These are phyloP conservation scores for Tricholoma sp. DNA, from an alignment of 768 basidiomycete genomes.

Conservation along the genomic window DNA sequence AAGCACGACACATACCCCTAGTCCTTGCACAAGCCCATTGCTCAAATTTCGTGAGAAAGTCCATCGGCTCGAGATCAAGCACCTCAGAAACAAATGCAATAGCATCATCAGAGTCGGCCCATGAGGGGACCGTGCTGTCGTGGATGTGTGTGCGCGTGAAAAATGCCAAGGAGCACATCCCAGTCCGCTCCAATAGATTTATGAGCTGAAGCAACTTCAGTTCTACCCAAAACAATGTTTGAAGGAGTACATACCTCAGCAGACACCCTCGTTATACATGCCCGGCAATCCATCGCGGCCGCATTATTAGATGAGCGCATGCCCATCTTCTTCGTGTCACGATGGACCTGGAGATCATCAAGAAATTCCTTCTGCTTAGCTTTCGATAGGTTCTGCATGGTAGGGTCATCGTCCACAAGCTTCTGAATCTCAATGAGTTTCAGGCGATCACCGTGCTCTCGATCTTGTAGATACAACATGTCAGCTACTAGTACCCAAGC, in stretches of 20 bases:
- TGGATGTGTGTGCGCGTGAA: neutral
- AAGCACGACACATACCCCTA: too few species aligned
- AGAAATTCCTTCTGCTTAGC: neutral
- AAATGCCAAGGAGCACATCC: neutral
- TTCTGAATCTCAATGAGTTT: neutral
- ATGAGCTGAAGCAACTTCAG: neutral
- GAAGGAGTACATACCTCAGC: neutral
- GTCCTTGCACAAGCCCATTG: too few species aligned
- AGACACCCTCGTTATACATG: too few species aligned
- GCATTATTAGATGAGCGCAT: too few species aligned
- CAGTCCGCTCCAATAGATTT: neutral
- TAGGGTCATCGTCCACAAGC: neutral
- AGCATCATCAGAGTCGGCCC: neutral
- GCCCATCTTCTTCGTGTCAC: neutral
- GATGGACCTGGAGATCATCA: neutral
- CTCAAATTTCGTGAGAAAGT: too few species aligned
- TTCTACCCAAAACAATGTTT: too few species aligned
- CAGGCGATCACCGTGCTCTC: neutral
- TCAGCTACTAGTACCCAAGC: too few species aligned
- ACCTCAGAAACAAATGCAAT: too few species aligned
- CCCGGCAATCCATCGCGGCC: too few species aligned
- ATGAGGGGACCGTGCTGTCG: neutral
- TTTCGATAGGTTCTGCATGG: conserved; percentile 1
- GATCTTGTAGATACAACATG: too few species aligned
- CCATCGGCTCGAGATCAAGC: too few species aligned